A percentile compares a stretch with the other conserved stretches of the same genome.
Conservation (phyloP, 495 filamentous ascomycete genomes). For the Aspergillus campestris region DNA sequence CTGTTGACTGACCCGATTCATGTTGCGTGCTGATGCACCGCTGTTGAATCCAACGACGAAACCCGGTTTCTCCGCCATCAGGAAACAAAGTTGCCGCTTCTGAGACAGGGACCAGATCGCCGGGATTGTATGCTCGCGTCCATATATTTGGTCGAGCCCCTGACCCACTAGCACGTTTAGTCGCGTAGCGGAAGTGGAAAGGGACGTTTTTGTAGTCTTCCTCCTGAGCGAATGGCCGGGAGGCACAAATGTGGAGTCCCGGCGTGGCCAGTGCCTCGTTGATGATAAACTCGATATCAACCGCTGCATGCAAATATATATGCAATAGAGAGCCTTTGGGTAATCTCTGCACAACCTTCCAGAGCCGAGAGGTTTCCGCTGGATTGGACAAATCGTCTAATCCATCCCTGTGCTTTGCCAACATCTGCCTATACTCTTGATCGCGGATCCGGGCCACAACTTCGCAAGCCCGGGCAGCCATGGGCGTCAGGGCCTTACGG, state of each 20-base stretch:
- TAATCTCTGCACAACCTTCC: conserved; percentile 76
- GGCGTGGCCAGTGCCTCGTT: conserved; percentile 59
- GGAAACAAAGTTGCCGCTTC: conserved; percentile 68
- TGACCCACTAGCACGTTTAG: conserved; percentile 2
- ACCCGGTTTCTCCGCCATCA: conserved; percentile 56
- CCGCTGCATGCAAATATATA: conserved; percentile 83
- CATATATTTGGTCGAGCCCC: conserved; percentile 45
- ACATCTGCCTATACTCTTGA: conserved; percentile 70
- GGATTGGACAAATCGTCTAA: too few species aligned
- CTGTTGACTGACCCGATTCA: conserved; percentile 54
- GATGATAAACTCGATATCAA: conserved; percentile 73
- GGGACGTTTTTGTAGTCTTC: conserved; percentile 38
- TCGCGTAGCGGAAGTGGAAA: conserved; percentile 45
- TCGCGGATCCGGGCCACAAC: conserved; percentile 73
- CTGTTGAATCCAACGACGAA: conserved; percentile 67
- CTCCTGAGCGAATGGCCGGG: conserved; percentile 40
- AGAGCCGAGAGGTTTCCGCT: conserved; percentile 47
- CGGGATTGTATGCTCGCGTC: conserved; percentile 48
- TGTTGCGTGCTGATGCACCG: conserved; percentile 60
- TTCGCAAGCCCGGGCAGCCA: conserved; percentile 62
- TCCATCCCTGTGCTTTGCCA: conserved; percentile 49
- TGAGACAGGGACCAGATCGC: conserved; percentile 47
- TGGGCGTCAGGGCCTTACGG: conserved; percentile 59
- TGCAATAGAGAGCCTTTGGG: conserved; percentile 88
- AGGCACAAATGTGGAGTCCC: conserved; percentile 62